These are phyloP conservation scores for Xylariaceae sp. DNA, from an alignment of 2,329 filamentous ascomycete genomes.

Conservation along the genomic window DNA sequence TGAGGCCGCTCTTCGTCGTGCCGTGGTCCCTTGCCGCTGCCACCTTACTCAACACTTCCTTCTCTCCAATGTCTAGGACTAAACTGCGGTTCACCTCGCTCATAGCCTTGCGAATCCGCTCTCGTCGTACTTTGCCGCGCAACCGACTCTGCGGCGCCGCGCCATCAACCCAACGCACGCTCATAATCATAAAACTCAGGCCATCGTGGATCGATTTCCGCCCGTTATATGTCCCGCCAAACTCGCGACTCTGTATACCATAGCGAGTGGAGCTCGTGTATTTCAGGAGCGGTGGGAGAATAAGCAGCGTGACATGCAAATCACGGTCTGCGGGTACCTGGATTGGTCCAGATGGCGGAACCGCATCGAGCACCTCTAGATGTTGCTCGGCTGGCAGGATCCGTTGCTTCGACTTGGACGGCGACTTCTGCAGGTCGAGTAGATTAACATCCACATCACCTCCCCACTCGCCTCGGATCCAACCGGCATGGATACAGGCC, in stretches of 20 bases:
- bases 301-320: slow-evolving; percentile 77
- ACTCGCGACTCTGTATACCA: slow-evolving; percentile 77
- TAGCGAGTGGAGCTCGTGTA: slow-evolving; percentile 72
- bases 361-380: slow-evolving; percentile 44
- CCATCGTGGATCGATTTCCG: slow-evolving; percentile 63
- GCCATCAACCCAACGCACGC: slow-evolving; percentile 80
- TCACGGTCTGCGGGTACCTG: slow-evolving; percentile 64
- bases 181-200: slow-evolving; percentile 79
- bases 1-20: slow-evolving; percentile 28
- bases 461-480: slow-evolving; percentile 83
- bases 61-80: slow-evolving; percentile 31
- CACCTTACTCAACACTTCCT: slow-evolving; percentile 21
- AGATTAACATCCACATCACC: slow-evolving; percentile 68
- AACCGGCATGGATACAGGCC: slow-evolving; percentile 88
- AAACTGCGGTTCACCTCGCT: slow-evolving; percentile 43
- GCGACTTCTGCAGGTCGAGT: slow-evolving; percentile 49
- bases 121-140: slow-evolving; percentile 50
- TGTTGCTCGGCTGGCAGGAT: slow-evolving; percentile 27
- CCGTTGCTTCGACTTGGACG: slow-evolving; percentile 33
- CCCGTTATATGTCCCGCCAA: slow-evolving; percentile 52
- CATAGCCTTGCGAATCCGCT: slow-evolving; percentile 53
- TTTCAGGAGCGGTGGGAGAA: slow-evolving; percentile 71
- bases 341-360: slow-evolving; percentile 57
- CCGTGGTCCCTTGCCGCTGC: slow-evolving; percentile 22
- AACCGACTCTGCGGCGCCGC: slow-evolving; percentile 54